A percentile compares a stretch with the other conserved stretches of the same genome.
These are phyloP conservation scores for Rosa multiflora DNA, from an alignment of 306 rosid genomes.

Conservation along the genomic window DNA sequence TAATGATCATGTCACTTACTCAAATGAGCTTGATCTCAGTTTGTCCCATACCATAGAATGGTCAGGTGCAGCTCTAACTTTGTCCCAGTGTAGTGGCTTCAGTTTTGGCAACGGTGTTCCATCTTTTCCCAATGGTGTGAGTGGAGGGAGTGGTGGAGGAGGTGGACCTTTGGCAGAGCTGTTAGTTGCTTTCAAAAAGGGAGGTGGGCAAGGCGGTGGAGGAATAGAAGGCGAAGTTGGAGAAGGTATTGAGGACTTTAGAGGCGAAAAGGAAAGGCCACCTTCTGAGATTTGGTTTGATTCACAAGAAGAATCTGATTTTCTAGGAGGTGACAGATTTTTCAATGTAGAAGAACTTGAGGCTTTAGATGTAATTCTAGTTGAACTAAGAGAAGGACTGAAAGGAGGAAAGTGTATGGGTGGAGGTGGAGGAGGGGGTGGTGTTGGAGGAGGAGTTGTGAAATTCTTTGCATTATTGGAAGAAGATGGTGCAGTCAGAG, in stretches of 20 bases:
- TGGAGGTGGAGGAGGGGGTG: constrained; percentile 48
- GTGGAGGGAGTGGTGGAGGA: constrained; percentile 75
- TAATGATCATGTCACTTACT: constrained; percentile 51
- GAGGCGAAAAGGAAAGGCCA: constrained; percentile 34
- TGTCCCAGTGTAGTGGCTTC: constrained; percentile 99
- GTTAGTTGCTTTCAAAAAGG: constrained; percentile 36
- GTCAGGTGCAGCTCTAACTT: constrained; percentile 92
- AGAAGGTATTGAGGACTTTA: constrained; percentile 24
- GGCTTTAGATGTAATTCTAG: constrained; percentile 47
- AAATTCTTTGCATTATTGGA: constrained; percentile 28
- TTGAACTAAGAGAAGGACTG: constrained; percentile 44
- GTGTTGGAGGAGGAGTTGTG: constrained; percentile 44
- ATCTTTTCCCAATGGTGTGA: constrained; percentile 73
- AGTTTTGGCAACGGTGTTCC: constrained; percentile 76
- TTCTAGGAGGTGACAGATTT: constrained; percentile 50
- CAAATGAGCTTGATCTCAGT: constrained; percentile 87
- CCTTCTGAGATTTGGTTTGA: constrained; percentile 39
- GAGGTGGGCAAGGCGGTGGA: constrained; percentile 87
- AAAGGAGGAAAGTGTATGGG: constrained; percentile 36
- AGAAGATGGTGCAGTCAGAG: constrained; percentile 19
- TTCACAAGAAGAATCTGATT: constrained; percentile 43
- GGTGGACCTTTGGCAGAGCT: constrained; percentile 56
- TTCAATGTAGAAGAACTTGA: constrained; percentile 52
- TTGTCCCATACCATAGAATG: constrained; percentile 97
- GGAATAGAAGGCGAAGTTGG: constrained; percentile 51